Evolutionary conservation across 805 yeast species (phyloP), one percentile per base, ranked within the genome.

Genomic region (Pichia phayaonensis): DNA sequence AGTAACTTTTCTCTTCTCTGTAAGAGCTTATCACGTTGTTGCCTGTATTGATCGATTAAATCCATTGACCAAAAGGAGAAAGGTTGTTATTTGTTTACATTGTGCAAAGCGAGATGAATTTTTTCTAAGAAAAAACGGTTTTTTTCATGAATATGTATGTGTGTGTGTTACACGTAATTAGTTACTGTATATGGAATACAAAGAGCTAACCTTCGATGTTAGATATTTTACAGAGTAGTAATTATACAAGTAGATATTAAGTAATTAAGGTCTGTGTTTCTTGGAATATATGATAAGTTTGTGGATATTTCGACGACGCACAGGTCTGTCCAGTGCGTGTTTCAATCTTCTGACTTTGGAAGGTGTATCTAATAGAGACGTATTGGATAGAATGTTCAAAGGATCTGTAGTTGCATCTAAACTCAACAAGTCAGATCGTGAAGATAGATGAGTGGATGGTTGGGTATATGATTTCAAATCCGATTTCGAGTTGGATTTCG

Each of bases 291-390:
- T n/a, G 4, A 42, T 21, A 18, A 42, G 36, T 15, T 27, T 26
- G 21, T 42, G 45, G 21, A 42, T 26, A 7, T 27, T 18, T 27
- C 38, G 27, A 34, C 21, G 23, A 22, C 21, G 27, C 4, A 21
- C 24, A 29, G 27, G 36, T 29, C 23, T 27, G 12, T 42, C 45
- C 36, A 62, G 48, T 1, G 63, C 64, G 39, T 59, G 59, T 44
- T 57, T 59, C 46, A 60, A 57, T 20, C 64, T 46, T 46, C 63
- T 56, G 36, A 61, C 59, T 47, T 60, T 61, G 2, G 61, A 54
- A 1, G 65, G 65, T 2, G 63, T 60, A 4, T 56, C 52, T 18
- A 58, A 43, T 26, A 62, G 61, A 15, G 40, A 39, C 5, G 41
- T 21, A n/a, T 40, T 26, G 4, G 16, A 12, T 3, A 54, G 42